phyloP scores from a whole-genome alignment of 257 asterid species.

The Ophiorrhiza pumila region DNA sequence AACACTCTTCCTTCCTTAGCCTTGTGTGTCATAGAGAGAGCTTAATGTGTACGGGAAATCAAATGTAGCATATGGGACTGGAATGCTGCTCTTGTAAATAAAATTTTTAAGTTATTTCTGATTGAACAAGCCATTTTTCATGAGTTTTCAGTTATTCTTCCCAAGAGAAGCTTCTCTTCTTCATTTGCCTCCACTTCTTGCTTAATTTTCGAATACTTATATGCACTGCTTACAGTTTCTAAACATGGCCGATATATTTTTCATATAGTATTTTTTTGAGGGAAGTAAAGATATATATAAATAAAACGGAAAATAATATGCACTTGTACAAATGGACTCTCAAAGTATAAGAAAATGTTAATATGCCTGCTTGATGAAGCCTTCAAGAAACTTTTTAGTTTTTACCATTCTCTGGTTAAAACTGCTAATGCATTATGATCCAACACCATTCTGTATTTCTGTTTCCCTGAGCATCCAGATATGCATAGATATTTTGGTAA shows the following conservation, averaged over 20 bases:
- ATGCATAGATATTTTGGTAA: too few relatives aligned
- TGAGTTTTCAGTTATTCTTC: too few relatives aligned
- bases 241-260: background rate
- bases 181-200: background rate
- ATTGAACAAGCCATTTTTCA: background rate
- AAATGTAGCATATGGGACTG: constrained; percentile 12
- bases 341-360: background rate
- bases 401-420: too few relatives aligned
- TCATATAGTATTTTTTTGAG: background rate
- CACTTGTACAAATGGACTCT: background rate
- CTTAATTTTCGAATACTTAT: background rate
- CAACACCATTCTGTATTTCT: too few relatives aligned
- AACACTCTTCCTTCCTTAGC: constrained; percentile 35
- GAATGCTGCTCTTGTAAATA: constrained; percentile 24
- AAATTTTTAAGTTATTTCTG: background rate
- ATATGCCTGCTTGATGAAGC: too few relatives aligned
- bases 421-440: too few relatives aligned
- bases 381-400: too few relatives aligned
- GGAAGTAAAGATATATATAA: background rate
- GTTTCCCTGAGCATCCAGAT: too few relatives aligned
- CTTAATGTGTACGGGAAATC: constrained; percentile 13
- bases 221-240: too few relatives aligned
- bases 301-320: background rate
- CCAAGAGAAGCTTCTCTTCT: background rate
- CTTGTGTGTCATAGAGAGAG: constrained; percentile 25